Evolutionary conservation across 2,329 filamentous ascomycete genomes (phyloP), one percentile per base, ranked within the genome.

Genomic region (Claviceps fusiformis): DNA sequence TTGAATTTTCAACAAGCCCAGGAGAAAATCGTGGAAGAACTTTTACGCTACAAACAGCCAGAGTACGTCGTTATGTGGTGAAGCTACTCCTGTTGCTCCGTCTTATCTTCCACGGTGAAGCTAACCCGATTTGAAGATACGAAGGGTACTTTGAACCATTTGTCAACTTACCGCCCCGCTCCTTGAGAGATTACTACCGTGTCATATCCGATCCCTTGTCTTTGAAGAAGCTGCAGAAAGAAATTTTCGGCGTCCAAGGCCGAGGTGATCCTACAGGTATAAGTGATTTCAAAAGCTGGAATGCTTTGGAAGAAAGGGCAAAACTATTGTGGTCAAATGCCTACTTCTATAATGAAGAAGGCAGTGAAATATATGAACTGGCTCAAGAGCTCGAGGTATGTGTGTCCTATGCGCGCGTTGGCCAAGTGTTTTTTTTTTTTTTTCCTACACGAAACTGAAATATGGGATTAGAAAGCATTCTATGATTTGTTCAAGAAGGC

Each of bases 301-400:
- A 83, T 55, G 78, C 83, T 0, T 89, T 95, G 60, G 89, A 89
- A 66, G 83, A 90, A 54, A 87, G 87, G 63, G 78, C 88, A 13
- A 87, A 83, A 62, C 77, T 88, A 53, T 83, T 96, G 47, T 96
- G 91, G 91, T 79, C 78, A 51, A 96, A 96, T 68, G 89, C 90
- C 0, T 86, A 83, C 63, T 85, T 85, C 57, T 96, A 92, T 74
- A 96, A 96, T 61, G 89, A 95, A 68, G 90, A 95, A 65, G 87
- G 86, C 4, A 95, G 91, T 64, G 86, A 89, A 17, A 91, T 95
- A 53, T 89, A 84, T 59, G 75, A 80, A 27, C 75, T 93, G 58
- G 89, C 89, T 0, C 80, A 83, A 51, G 83, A 93, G 57, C 79
- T 96, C 7, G 85, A 95, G 80, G 88, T 89, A 72, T 51, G 63